Base-by-base conservation (phyloP, 2,329 filamentous ascomycete species). In the Nakataea oryzae region DNA sequence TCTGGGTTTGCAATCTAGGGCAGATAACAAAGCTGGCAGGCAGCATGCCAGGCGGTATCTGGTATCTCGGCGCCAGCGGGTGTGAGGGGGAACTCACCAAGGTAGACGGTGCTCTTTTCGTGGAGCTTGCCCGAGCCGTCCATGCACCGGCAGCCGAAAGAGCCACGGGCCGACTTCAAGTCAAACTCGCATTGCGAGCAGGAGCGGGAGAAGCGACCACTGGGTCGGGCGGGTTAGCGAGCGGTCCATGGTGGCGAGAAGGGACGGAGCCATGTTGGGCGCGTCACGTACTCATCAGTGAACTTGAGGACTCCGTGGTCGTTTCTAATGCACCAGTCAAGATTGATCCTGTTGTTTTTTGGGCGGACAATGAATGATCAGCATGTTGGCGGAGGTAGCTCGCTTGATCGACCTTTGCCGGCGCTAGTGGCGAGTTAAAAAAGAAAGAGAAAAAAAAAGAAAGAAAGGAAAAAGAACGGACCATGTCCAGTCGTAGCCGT, bases 401-500 rank as follows among this genome's bases (percentile, higher is more conserved):
- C n/a, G n/a, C n/a, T n/a, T n/a, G 11, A 7, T n/a, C 21, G 27
- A 11, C 34, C 27, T 34, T 60, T 60, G 14, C 17, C 8, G 54
- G 54, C 1, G 26, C n/a, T 29, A 21, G 24, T n/a, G 9, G 13
- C 17, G 9, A 13, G 12, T 12, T 47, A 9, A 7, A 9, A 6
- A 41, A 21, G 27, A n/a, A 11, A 34, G 17, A n/a, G 9, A 21
- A 11, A 24, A 6, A 21, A 2, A 29, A 11, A 24, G 2, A 56
- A 55, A 28, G 1, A 29, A 30, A 58, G 26, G 3, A 41, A 12
- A 30, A 21, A 27, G 24, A 47, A 14, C 67, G 65, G 67, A 75
- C 75, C 72, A 75, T 14, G 74, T 72, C 73, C 75, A 78, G 61
- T 75, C 74, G 66, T 76, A 77, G 27, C 68, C 71, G 62, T 69